These are phyloP conservation scores for Desmodesmus armatus DNA, from an alignment of 139 green algal genomes.

Conservation along the genomic window DNA sequence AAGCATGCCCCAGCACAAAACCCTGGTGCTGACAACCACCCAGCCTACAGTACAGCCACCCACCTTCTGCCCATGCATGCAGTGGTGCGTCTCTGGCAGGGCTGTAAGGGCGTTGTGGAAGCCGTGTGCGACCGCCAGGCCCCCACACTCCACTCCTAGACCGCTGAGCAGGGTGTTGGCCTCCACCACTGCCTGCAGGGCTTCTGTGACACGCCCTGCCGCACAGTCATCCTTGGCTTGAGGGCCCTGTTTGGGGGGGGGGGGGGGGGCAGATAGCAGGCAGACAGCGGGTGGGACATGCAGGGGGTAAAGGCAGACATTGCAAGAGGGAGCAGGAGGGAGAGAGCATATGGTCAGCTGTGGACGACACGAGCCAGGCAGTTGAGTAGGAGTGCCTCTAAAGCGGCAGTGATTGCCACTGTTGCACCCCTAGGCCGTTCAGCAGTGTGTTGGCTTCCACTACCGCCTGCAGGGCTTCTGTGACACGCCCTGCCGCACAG, in stretches of 20 bases:
- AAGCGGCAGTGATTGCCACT: too few relatives aligned
- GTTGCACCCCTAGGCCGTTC: conserved; percentile 6
- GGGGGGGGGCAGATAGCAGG: too few relatives aligned
- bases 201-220: not conserved
- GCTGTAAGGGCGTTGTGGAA: conserved; percentile 9
- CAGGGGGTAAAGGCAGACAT: too few relatives aligned
- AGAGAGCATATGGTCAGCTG: too few relatives aligned
- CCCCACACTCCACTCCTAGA: conserved; percentile 18
- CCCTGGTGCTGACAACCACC: too few relatives aligned
- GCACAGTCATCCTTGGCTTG: not conserved
- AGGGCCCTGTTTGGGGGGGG: not conserved
- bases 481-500: not conserved
- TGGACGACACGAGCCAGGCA: too few relatives aligned
- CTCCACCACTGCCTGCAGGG: not conserved
- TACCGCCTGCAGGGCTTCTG: conserved; percentile 1
- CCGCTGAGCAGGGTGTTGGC: conserved; percentile 29
- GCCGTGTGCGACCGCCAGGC: conserved; percentile 7
- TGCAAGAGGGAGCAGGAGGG: too few relatives aligned
- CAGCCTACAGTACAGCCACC: too few relatives aligned
- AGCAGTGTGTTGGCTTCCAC: conserved; percentile 26
- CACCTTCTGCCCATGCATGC: conserved; percentile 28
- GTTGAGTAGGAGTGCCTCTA: too few relatives aligned
- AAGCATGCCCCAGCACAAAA: too few relatives aligned
- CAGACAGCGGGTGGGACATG: too few relatives aligned
- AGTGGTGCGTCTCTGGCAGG: conserved; percentile 17